These are phyloP conservation scores for Aureobasidium lini DNA, from an alignment of 2,329 filamentous ascomycete species.

Conservation along the genomic window DNA sequence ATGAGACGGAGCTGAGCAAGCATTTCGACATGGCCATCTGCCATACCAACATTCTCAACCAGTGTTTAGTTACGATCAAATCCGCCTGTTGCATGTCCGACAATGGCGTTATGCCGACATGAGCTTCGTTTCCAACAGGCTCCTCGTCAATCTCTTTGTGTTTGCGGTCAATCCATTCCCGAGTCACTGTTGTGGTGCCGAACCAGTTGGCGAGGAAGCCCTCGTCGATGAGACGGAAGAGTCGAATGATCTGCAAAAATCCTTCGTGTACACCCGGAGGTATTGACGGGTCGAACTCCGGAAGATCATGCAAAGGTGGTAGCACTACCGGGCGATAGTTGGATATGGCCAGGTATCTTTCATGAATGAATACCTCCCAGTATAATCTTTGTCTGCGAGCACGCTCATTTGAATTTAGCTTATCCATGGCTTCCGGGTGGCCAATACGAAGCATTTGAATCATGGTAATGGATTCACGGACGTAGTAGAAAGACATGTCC, in stretches of 20 bases:
- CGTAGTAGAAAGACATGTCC: conserved; percentile 44
- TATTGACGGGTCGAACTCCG: conserved; percentile 35
- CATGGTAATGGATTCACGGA: conserved; percentile 44
- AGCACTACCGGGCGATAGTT: conserved; percentile 40
- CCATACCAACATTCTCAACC: conserved; percentile 43
- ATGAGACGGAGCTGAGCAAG: conserved; percentile 32
- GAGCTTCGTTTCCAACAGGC: conserved; percentile 16
- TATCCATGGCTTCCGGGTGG: conserved; percentile 29
- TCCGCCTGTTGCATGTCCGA: conserved; percentile 42
- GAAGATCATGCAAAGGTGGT: conserved; percentile 32
- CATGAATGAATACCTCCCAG: conserved; percentile 51
- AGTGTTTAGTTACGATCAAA: conserved; percentile 44
- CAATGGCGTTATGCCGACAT: conserved; percentile 18
- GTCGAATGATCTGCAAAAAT: conserved; percentile 39
- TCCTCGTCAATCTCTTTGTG: conserved; percentile 37
- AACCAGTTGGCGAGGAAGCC: conserved; percentile 41
- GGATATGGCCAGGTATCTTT: conserved; percentile 48
- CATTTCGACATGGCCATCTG: conserved; percentile 44
- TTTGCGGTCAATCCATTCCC: conserved; percentile 40
- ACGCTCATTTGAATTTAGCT: conserved; percentile 30
- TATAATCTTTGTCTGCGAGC: conserved; percentile 44
- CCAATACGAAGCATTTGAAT: conserved; percentile 40
- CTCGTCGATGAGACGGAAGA: conserved; percentile 38
- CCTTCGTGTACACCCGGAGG: conserved; percentile 34
- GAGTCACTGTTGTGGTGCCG: conserved; percentile 25